Conservation (phyloP, 2,329 filamentous ascomycete species). For the Pseudogymnoascus sp. region DNA sequence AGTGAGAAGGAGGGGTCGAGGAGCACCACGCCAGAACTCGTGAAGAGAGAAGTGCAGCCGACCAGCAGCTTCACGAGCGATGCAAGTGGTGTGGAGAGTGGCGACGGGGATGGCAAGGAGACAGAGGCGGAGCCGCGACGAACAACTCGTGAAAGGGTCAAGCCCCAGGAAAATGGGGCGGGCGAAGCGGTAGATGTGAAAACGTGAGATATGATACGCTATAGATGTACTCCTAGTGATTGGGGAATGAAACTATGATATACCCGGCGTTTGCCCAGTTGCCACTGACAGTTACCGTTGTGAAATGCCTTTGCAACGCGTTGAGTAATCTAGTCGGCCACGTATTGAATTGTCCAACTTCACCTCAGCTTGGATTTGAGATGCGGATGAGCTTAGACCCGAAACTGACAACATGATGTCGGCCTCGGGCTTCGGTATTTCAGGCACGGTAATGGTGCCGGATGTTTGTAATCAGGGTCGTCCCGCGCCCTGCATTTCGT, state of each 20-base stretch:
- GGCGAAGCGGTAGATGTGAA: not conserved
- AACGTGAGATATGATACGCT: constrained; percentile 2
- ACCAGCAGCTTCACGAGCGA: not conserved
- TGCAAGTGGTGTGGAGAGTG: not conserved
- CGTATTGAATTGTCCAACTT: not conserved
- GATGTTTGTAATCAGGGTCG: not conserved
- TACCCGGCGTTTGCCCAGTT: not conserved
- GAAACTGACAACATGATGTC: not conserved
- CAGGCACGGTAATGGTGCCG: not conserved
- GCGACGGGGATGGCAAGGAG: not conserved
- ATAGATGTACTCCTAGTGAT: constrained; percentile 5
- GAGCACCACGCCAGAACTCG: not conserved
- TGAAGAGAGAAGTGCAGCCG: not conserved
- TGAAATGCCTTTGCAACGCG: not conserved
- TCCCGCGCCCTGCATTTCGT: not conserved
- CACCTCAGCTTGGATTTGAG: not conserved
- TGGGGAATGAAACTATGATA: not conserved
- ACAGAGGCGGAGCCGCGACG: not conserved
- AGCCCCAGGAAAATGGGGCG: not conserved
- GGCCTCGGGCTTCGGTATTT: not conserved
- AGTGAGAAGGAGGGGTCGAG: not conserved
- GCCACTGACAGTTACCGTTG: not conserved
- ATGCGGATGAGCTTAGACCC: not conserved
- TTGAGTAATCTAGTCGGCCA: not conserved
- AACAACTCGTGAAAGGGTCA: not conserved